Evolutionary conservation across 768 basidiomycete species (phyloP), one percentile per base, ranked within the genome.

Genomic region (Trametes coccinea): DNA sequence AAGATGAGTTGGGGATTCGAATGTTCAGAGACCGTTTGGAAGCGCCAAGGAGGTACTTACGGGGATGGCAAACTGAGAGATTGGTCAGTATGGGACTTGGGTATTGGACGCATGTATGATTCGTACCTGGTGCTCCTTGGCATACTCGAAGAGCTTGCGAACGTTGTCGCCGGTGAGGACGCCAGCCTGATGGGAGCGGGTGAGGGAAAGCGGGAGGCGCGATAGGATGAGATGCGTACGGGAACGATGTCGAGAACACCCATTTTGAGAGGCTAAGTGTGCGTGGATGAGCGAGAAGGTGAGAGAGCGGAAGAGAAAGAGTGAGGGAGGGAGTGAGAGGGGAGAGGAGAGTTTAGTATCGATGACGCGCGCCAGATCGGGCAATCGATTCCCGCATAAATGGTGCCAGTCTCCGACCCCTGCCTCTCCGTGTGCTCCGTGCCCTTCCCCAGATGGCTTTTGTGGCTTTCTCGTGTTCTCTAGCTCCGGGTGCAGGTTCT

Each of bases 151-250:
- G 72, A 99, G 78, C 77, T 95, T 95, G 77, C 93, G 87, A 69
- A 93, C 91, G 74, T 98, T 85, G 68, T 95, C 91, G 75, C 96
- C 96, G 62, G 94, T 95, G 73, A 99, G 78, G 63, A 99, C 96
- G 66, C 96, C 96, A 74, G 93, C 82, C 95, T 96, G 70, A 46
- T 7, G 39, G 13, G 13, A 60, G 52, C 29, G 3, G 57, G 48
- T 29, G 37, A 27, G 39, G 13, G 55, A 47, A 53, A 58, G 62
- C 27, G 11, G 10, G 14, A 34, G 4, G 10, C 1, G 22, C 2
- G 14, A 52, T 5, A 46, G 6, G 45, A 17, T 17, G 37, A n/a
- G 48, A 22, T 33, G 13, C 89, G 66, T 72, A 93, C 91, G 56
- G 92, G 91, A 65, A 93, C 89, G 71, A 92, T 82, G 71, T 92